These are phyloP conservation scores for Suhomyces tanzawaensis DNA, from an alignment of 805 yeast genomes.

Conservation along the genomic window DNA sequence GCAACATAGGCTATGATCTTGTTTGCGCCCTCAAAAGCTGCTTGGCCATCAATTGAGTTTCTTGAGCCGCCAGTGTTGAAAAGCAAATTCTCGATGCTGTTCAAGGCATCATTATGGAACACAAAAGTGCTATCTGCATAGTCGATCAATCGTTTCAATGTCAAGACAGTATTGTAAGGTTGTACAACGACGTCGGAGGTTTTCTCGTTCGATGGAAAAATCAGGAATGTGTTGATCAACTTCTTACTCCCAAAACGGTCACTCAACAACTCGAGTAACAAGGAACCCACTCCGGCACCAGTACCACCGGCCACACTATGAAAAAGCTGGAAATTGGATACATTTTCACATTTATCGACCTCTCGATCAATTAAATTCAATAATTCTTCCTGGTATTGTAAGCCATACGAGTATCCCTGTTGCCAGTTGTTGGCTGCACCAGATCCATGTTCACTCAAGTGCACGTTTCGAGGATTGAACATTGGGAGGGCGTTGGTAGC, in stretches of 20 bases:
- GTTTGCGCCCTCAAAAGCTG: conserved; percentile 77
- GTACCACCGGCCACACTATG: conserved; percentile 99
- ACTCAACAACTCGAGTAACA: conserved; percentile 68
- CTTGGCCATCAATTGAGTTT: conserved; percentile 33
- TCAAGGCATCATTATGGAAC: conserved; percentile 84
- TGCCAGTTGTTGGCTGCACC: conserved; percentile 99
- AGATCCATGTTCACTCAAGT: conserved; percentile 73
- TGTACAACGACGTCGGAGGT: conserved; percentile 97
- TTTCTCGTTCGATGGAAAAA: conserved; percentile 74
- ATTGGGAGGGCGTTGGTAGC: conserved; percentile 54
- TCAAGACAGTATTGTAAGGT: conserved; percentile 86
- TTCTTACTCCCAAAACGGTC: conserved; percentile 81
- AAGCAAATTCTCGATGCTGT: conserved; percentile 59
- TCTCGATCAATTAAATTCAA: conserved; percentile 85
- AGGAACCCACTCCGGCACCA: conserved; percentile 93
- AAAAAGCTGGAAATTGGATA: conserved; percentile 85
- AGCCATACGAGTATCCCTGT: conserved; percentile 79
- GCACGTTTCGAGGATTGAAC: conserved; percentile 81
- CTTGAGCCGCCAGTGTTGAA: conserved; percentile 9
- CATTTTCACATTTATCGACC: conserved; percentile 82
- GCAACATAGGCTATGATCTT: conserved; percentile 81
- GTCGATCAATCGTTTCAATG: conserved; percentile 78
- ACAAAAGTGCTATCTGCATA: conserved; percentile 86
- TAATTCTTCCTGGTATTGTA: conserved; percentile 65
- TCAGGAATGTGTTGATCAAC: conserved; percentile 77